Base-by-base conservation (phyloP, 164 flowering plant species). In the Magnolia sinica region DNA sequence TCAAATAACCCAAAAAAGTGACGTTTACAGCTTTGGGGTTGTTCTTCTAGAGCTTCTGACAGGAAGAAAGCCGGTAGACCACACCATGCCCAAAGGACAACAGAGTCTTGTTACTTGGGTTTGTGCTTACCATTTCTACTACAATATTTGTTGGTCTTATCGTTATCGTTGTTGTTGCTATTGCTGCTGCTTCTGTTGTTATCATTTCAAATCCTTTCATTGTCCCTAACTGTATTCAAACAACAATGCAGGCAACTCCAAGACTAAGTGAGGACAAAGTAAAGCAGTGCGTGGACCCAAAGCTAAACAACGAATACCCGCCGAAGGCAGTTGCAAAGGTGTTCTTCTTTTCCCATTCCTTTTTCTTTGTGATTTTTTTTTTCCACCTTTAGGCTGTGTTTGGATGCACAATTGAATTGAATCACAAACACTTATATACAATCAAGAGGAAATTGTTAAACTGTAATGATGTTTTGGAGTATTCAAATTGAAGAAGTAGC, bases 71-170 rank as follows among this genome's bases (percentile, higher is more conserved):
- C 98, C 96, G 50, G 96, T 93, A 55, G 98, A 93, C 81, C 98
- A 91, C 77, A 91, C 95, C 67, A 79, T 93, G 75, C 98, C 96
- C 19, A 90, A 91, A 65, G 98, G 98, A 45, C 96, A 92, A 81
- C 98, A 93, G 80, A 93, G 98, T 84, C 88, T 93, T 51, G 98
- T 93, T 29, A 92, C 98, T 81, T 92, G 97, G 95, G 97, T 92
- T 85, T 73, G 37, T 76, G 2, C 18, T 55, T 55, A 11, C 19
- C 14, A 16, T 55, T 55, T 55, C 61, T 55, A 55, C 61, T 19
- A 55, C 45, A 37, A 37, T 37, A 37, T 37, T 37, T 37, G 45
- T 37, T 7, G 61, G 11, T 11, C 45, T 37, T 37, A 3, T 37
- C 7, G 45, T 37, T 37, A 37, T 37, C 0, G 45, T 55, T 55